Evolutionary conservation across 192 early-diverging fungal genomes (phyloP).

Genomic region (Fimicolochytrium jonesii): DNA sequence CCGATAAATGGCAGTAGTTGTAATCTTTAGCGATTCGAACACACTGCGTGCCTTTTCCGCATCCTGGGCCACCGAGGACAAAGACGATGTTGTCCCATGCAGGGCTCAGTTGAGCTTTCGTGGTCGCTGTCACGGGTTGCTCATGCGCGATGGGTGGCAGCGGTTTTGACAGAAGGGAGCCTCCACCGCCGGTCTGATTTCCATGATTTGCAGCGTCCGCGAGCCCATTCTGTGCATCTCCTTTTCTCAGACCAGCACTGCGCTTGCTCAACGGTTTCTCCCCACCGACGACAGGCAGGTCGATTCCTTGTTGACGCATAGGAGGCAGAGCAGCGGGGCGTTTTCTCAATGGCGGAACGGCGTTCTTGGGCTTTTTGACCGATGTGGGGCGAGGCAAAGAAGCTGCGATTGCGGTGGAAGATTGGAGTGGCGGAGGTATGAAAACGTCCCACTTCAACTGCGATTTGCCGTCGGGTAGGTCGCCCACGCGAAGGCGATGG

Average conservation of each 20-base stretch:
- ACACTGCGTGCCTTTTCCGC: constrained; percentile 80
- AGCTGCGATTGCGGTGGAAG: neutral
- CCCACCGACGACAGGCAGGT: constrained; percentile 6
- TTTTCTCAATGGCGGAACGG: constrained; percentile 16
- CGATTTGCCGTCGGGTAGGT: constrained; percentile 22
- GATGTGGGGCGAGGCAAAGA: neutral
- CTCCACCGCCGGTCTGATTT: neutral
- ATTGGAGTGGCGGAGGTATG: constrained; percentile 28
- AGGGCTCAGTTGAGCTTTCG: neutral
- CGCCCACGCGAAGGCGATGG: constrained; percentile 26
- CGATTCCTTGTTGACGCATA: constrained; percentile 5
- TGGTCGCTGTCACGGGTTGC: neutral
- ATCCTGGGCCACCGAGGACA: constrained; percentile 48
- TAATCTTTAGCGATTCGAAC: constrained; percentile 77
- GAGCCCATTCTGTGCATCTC: no score
- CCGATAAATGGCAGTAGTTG: constrained; percentile 89
- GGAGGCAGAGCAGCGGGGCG: constrained; percentile 18
- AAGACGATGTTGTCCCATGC: constrained; percentile 55
- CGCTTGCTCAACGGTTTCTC: constrained; percentile 5
- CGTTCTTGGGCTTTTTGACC: neutral
- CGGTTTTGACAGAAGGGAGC: neutral
- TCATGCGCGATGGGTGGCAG: constrained; percentile 17
- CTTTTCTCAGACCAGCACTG: no score
- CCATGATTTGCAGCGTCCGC: no score
- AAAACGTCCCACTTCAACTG: constrained; percentile 43